phyloP scores from a whole-genome alignment of 768 basidiomycete species.

The Chalciporus piperatus region DNA sequence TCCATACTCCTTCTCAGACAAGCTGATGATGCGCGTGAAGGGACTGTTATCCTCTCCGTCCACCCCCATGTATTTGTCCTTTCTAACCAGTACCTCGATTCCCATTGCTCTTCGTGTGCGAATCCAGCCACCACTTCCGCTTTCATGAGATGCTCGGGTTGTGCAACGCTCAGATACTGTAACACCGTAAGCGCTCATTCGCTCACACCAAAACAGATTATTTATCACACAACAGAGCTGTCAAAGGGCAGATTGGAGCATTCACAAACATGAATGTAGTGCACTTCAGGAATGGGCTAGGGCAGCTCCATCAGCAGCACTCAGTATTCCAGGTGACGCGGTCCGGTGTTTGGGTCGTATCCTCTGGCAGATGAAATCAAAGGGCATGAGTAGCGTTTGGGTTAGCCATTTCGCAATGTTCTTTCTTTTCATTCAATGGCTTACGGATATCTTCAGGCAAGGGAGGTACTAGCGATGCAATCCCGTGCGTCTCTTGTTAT shows the following conservation, averaged over 20 bases:
- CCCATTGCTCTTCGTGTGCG: slow-evolving; percentile 71
- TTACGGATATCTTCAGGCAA: slow-evolving; percentile 40
- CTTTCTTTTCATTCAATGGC: background rate
- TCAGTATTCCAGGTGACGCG: slow-evolving; percentile 68
- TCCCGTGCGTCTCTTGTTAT: slow-evolving; percentile 54
- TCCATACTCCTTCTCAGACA: background rate
- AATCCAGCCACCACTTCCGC: slow-evolving; percentile 33
- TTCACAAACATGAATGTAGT: slow-evolving; percentile 77
- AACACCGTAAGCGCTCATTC: slow-evolving; percentile 47
- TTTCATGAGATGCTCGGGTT: slow-evolving; percentile 72
- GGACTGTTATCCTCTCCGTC: slow-evolving; percentile 53
- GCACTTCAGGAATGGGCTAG: slow-evolving; percentile 61
- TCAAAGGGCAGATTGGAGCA: slow-evolving; percentile 68
- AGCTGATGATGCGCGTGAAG: slow-evolving; percentile 35
- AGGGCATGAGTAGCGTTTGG: slow-evolving; percentile 54
- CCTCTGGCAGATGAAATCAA: slow-evolving; percentile 59
- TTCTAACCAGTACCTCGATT: slow-evolving; percentile 57
- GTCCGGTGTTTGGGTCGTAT: slow-evolving; percentile 77
- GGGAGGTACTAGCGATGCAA: slow-evolving; percentile 66
- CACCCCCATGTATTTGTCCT: slow-evolving; percentile 64
- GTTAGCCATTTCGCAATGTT: slow-evolving; percentile 37
- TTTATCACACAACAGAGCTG: slow-evolving; percentile 44
- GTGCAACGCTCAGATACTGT: slow-evolving; percentile 74
- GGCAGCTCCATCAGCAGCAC: slow-evolving; percentile 44
- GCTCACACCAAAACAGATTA: background rate